A percentile compares a stretch with the other conserved stretches of the same genome.
Conservation (phyloP, 495 filamentous ascomycete species). For the Neurospora discreta region DNA sequence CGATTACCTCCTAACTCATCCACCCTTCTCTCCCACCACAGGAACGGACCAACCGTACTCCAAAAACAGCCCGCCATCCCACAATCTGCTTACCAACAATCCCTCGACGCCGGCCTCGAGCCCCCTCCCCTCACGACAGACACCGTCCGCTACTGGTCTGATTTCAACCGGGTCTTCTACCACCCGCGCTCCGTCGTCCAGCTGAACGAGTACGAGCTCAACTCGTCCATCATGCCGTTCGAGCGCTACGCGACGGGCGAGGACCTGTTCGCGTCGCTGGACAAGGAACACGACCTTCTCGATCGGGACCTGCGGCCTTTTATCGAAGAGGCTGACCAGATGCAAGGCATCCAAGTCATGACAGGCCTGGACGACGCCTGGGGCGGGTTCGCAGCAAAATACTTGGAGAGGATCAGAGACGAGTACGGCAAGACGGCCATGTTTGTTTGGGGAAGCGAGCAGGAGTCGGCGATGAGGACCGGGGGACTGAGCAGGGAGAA, state of each 20-base stretch:
- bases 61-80: constrained; percentile 56
- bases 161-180: constrained; percentile 83
- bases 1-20: neutral
- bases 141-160: constrained; percentile 86
- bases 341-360: constrained; percentile 81
- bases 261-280: constrained; percentile 70
- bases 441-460: constrained; percentile 55
- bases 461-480: neutral
- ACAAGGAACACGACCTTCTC: constrained; percentile 76
- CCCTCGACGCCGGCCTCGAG: constrained; percentile 56
- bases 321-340: constrained; percentile 82
- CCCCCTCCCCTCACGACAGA: constrained; percentile 53
- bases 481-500: constrained; percentile 25
- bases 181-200: constrained; percentile 84
- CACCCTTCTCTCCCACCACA: constrained; percentile 18
- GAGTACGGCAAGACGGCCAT: constrained; percentile 81
- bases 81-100: constrained; percentile 62
- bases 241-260: constrained; percentile 70
- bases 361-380: constrained; percentile 78
- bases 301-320: constrained; percentile 82
- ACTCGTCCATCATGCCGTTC: constrained; percentile 67
- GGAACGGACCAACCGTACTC: constrained; percentile 59
- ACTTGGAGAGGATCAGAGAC: constrained; percentile 72
- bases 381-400: constrained; percentile 75
- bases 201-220: constrained; percentile 76